These are phyloP conservation scores for Naganishia vaughanmartiniae DNA, from an alignment of 768 basidiomycete genomes.

Conservation along the genomic window DNA sequence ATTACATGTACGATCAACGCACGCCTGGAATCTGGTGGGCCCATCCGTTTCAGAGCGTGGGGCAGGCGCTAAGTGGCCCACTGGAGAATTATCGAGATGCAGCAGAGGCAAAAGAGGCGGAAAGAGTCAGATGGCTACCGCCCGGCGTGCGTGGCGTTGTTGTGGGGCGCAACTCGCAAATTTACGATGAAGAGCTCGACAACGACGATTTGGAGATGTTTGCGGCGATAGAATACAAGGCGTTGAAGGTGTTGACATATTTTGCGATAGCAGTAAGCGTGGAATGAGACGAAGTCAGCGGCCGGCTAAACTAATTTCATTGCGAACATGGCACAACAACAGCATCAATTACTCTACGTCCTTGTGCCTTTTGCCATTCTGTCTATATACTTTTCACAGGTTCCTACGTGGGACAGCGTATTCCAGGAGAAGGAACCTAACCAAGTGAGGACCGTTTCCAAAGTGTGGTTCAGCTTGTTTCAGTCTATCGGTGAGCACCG, in stretches of 20 bases:
- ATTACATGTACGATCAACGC: neutral
- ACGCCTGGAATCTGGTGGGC: neutral
- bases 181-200: slow-evolving; percentile 46
- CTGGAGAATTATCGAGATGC: slow-evolving; percentile 6
- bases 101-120: slow-evolving; percentile 20
- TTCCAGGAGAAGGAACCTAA: slow-evolving; percentile 33
- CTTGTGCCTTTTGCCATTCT: slow-evolving; percentile 43
- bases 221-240: slow-evolving; percentile 47
- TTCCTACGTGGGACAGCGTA: slow-evolving; percentile 34
- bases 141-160: slow-evolving; percentile 39
- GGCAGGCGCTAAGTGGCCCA: slow-evolving; percentile 5
- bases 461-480: slow-evolving; percentile 42
- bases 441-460: slow-evolving; percentile 37
- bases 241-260: slow-evolving; percentile 41
- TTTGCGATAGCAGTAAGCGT: slow-evolving; percentile 38
- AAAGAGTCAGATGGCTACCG: slow-evolving; percentile 44
- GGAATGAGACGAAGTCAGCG: neutral
- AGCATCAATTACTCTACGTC: slow-evolving; percentile 44
- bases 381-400: slow-evolving; percentile 43
- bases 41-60: neutral
- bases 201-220: slow-evolving; percentile 46
- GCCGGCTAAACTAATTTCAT: neutral
- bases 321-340: neutral
- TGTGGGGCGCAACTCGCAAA: slow-evolving; percentile 44
- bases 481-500: slow-evolving; percentile 27